A percentile compares a stretch with the other conserved stretches of the same genome.
Conservation (phyloP, 192 early-diverging fungal genomes). For the Dissophora ornata region DNA sequence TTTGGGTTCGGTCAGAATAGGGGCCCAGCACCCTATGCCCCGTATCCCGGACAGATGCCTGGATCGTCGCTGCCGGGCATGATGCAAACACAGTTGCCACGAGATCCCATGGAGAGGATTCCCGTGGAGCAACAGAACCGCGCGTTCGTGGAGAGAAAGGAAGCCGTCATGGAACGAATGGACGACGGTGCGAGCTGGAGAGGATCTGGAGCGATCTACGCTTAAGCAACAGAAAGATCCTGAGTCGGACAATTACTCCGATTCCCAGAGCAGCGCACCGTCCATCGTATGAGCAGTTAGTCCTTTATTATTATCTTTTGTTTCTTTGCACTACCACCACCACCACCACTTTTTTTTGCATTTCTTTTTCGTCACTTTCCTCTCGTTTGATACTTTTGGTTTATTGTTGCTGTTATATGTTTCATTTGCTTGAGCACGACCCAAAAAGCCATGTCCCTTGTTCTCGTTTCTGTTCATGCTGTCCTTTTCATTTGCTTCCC, state of each 20-base stretch:
- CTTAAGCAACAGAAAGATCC: constrained; percentile 22
- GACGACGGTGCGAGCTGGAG: constrained; percentile 60
- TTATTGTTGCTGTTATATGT: constrained; percentile 1
- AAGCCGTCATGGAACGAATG: constrained; percentile 56
- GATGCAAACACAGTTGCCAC: constrained; percentile 36
- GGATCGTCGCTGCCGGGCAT: constrained; percentile 27
- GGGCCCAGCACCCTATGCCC: constrained; percentile 12
- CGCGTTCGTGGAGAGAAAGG: constrained; percentile 48
- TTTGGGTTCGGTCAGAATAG: constrained; percentile 28
- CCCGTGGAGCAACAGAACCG: constrained; percentile 45
- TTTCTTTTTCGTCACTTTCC: constrained; percentile 8
- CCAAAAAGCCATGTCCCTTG: constrained; percentile 18
- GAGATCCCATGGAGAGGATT: constrained; percentile 55
- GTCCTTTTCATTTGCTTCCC: constrained; percentile 5
- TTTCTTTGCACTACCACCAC: neutral
- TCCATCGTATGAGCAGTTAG: constrained; percentile 15
- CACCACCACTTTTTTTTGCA: constrained; percentile 1
- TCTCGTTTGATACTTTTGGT: neutral
- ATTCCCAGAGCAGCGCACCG: constrained; percentile 12
- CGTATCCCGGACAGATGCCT: constrained; percentile 15
- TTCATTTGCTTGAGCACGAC: constrained; percentile 8
- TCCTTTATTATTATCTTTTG: neutral
- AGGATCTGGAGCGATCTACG: constrained; percentile 57
- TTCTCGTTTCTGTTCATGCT: constrained; percentile 8
- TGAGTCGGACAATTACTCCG: constrained; percentile 3